Percentiles rank a stretch among this genome's conserved stretches.
phyloP scores from a whole-genome alignment of 805 yeast species.

The Metschnikowia colocasiae region DNA sequence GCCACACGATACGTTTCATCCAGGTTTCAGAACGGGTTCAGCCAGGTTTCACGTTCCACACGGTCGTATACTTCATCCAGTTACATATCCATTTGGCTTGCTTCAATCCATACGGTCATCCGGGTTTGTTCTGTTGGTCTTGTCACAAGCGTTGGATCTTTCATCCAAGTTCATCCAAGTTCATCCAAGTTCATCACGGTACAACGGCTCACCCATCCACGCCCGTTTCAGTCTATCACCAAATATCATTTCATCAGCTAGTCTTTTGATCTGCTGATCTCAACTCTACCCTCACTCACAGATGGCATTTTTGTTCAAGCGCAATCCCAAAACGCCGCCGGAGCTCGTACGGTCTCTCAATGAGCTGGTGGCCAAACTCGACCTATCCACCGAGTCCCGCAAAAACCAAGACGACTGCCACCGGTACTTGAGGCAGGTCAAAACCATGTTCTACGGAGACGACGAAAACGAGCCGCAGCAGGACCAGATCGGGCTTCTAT shows the following conservation, averaged over 20 bases:
- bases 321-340: conserved; percentile 85
- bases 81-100: no score
- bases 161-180: no score
- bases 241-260: no score
- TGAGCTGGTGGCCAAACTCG: conserved; percentile 68
- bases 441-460: conserved; percentile 65
- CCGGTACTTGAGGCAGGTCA: conserved; percentile 60
- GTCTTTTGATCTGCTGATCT: no score
- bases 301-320: conserved; percentile 81
- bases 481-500: conserved; percentile 70
- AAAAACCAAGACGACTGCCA: conserved; percentile 71
- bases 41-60: no score
- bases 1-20: neutral
- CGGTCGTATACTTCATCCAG: no score
- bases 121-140: no score
- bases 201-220: no score
- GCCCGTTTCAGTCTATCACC: no score
- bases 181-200: no score
- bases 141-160: no score
- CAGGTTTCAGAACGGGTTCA: neutral
- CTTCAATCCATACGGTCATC: no score
- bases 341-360: conserved; percentile 74
- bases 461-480: conserved; percentile 61
- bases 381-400: conserved; percentile 37
- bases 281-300: neutral